These are phyloP conservation scores for Penicillium vulpinum DNA, from an alignment of 2,329 filamentous ascomycete species.

Conservation along the genomic window DNA sequence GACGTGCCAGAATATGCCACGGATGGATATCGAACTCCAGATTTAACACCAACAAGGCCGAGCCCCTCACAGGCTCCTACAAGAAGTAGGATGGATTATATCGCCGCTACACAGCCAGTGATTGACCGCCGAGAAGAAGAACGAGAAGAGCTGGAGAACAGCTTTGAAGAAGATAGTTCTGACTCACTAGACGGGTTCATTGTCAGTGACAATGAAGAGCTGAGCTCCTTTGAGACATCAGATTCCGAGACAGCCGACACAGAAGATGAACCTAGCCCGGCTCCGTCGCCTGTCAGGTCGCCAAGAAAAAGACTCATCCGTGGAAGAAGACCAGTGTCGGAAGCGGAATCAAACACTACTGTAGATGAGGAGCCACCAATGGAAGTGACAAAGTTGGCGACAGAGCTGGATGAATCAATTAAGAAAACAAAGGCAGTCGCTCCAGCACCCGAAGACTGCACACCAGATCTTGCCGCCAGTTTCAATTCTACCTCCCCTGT, in stretches of 20 bases:
- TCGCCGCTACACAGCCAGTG: conserved; percentile 15
- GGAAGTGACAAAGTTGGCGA: not conserved
- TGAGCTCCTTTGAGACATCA: conserved; percentile 37
- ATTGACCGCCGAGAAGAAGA: conserved; percentile 24
- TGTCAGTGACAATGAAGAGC: conserved; percentile 42
- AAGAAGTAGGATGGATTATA: conserved; percentile 12
- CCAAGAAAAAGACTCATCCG: conserved; percentile 36
- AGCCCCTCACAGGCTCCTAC: conserved; percentile 8
- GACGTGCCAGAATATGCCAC: conserved; percentile 29
- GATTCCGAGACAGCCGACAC: conserved; percentile 32
- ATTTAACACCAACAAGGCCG: conserved; percentile 22
- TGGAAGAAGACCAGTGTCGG: conserved; percentile 32
- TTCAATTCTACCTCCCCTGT: not conserved
- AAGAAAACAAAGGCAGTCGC: not conserved
- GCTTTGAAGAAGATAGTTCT: conserved; percentile 36
- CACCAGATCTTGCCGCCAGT: too few species aligned
- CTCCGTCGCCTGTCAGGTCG: conserved; percentile 20
- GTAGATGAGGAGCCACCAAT: not conserved
- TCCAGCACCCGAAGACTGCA: not conserved
- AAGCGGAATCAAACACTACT: conserved; percentile 15
- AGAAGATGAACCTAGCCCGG: conserved; percentile 23
- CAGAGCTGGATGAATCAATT: not conserved
- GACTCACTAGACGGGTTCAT: conserved; percentile 45
- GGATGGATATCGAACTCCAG: conserved; percentile 12
- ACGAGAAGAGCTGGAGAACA: conserved; percentile 28